Percentiles rank a stretch among this genome's conserved stretches.
These are phyloP conservation scores for Pseudomonodictys pantanalensis DNA, from an alignment of 495 filamentous ascomycete species.

Conservation along the genomic window DNA sequence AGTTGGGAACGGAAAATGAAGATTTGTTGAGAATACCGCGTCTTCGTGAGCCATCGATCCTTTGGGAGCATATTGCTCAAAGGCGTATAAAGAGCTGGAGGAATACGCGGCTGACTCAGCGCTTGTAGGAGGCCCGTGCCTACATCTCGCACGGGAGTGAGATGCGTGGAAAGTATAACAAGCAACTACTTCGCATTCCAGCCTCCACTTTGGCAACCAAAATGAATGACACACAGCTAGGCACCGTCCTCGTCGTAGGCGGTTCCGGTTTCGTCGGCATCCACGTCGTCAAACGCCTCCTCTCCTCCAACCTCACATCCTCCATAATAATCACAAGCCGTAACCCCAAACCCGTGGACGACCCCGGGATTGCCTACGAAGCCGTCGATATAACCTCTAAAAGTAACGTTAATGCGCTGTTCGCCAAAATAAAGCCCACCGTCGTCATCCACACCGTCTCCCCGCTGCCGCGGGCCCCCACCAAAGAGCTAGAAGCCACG, in stretches of 20 bases:
- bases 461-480: slow-evolving; percentile 9
- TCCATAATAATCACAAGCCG: slow-evolving; percentile 30
- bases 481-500: slow-evolving; percentile 3
- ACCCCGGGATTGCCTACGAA: slow-evolving; percentile 24
- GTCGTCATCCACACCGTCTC: slow-evolving; percentile 37
- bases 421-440: slow-evolving; percentile 30
- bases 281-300: slow-evolving; percentile 62
- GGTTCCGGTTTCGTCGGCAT: slow-evolving; percentile 71
- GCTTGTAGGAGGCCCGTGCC: no score
- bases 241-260: slow-evolving; percentile 59
- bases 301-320: slow-evolving; percentile 41
- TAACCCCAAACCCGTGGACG: slow-evolving; percentile 8
- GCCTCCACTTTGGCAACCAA: no score
- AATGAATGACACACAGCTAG: not conserved
- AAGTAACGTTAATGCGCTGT: slow-evolving; percentile 12
- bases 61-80: no score
- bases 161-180: no score
- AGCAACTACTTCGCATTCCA: no score
- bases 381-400: slow-evolving; percentile 28
- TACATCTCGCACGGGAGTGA: no score
- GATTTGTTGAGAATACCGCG: no score
- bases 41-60: no score
- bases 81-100: no score
- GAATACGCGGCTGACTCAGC: no score
- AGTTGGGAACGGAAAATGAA: not conserved